Percentiles rank a stretch among this genome's conserved stretches.
Conservation (phyloP, 2,329 filamentous ascomycete genomes). For the Thelonectria discophora region DNA sequence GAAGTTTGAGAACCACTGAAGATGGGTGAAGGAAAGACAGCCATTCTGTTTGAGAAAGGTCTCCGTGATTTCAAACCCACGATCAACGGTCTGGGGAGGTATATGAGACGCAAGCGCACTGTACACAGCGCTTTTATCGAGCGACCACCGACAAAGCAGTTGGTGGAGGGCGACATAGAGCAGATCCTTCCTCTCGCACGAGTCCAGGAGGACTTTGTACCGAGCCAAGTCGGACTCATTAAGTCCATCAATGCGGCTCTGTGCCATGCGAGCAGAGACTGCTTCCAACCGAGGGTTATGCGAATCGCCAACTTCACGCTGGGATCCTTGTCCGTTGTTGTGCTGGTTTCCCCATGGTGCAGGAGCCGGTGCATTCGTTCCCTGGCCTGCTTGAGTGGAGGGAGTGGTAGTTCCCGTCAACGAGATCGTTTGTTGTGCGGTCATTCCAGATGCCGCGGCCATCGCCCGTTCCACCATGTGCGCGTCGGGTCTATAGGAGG, state of each 20-base stretch:
- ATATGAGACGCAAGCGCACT: constrained; percentile 28
- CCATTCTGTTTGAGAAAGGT: constrained; percentile 38
- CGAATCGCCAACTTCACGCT: background rate
- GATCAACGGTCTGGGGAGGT: constrained; percentile 27
- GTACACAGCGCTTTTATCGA: constrained; percentile 48
- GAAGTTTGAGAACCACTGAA: constrained; percentile 45
- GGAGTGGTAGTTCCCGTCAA: background rate
- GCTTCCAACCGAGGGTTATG: constrained; percentile 15
- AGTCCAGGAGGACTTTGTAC: constrained; percentile 63
- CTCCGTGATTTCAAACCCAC: constrained; percentile 34
- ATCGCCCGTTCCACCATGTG: constrained; percentile 6
- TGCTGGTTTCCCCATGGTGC: constrained; percentile 13
- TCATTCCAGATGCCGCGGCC: constrained; percentile 8
- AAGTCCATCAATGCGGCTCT: constrained; percentile 24
- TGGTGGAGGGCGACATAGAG: constrained; percentile 75
- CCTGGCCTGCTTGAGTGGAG: background rate
- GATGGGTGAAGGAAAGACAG: constrained; percentile 33
- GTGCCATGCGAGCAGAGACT: constrained; percentile 37
- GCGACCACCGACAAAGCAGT: constrained; percentile 66
- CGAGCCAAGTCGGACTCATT: constrained; percentile 55
- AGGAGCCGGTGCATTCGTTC: background rate
- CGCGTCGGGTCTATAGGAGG: background rate
- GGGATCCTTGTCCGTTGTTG: constrained; percentile 28
- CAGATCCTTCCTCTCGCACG: constrained; percentile 63
- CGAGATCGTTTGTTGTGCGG: background rate